Conservation (phyloP, 371 early-diverging fungal species). For the Actinomortierella ambigua region DNA sequence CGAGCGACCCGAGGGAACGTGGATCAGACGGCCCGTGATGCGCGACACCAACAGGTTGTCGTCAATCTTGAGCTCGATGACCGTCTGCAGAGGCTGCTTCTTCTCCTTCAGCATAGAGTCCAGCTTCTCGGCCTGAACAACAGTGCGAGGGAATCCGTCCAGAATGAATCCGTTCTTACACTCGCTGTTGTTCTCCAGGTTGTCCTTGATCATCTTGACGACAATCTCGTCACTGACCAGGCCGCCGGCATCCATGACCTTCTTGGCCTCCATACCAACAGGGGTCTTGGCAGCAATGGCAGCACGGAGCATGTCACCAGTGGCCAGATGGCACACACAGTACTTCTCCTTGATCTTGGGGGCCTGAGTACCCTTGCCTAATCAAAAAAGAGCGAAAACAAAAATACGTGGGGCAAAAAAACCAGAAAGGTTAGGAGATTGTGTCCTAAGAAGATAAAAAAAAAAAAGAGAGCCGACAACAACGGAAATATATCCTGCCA, state of each 20-base stretch:
- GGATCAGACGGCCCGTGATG: conserved; percentile 96
- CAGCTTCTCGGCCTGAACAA: conserved; percentile 97
- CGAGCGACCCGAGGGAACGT: conserved; percentile 93
- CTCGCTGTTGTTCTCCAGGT: conserved; percentile 88
- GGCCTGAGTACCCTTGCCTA: conserved; percentile 98
- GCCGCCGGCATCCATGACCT: conserved; percentile 98
- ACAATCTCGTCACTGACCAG: conserved; percentile 99
- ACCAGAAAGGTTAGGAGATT: background rate
- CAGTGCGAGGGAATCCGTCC: conserved; percentile 99
- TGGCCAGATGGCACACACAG: conserved; percentile 97
- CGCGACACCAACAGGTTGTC: conserved; percentile 93
- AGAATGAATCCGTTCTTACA: conserved; percentile 98
- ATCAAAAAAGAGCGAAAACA: background rate
- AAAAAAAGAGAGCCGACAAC: background rate
- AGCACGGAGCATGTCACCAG: conserved; percentile 99
- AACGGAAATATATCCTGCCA: background rate
- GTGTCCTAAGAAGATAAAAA: background rate
- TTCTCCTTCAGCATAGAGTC: conserved; percentile 90
- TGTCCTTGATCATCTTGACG: conserved; percentile 95
- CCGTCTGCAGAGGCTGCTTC: conserved; percentile 87
- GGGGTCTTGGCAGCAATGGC: conserved; percentile 93
- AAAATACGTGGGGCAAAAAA: background rate
- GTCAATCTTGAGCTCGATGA: conserved; percentile 93
- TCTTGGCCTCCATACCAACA: conserved; percentile 94
- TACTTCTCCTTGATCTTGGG: conserved; percentile 93